Evolutionary conservation across 2,329 filamentous ascomycete species (phyloP), one percentile per base, ranked within the genome.

Genomic region (Cladosporium sphaerospermum): DNA sequence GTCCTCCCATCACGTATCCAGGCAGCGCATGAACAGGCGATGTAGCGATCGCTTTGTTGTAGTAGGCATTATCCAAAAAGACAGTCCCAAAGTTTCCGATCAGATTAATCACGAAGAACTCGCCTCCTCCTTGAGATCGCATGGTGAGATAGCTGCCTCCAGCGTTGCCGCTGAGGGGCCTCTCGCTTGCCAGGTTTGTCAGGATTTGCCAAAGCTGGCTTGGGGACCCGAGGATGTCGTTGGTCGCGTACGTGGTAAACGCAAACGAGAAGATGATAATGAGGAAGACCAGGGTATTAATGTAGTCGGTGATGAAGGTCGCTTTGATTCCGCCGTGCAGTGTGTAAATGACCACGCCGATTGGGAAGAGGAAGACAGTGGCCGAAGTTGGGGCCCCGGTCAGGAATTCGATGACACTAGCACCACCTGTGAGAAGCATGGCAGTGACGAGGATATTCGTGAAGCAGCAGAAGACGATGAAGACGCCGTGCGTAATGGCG

Each of bases 21-120:
- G 90, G 90, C 2, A 96, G 81, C 0, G 90, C 91, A 41, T 92
- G 84, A 0, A 92, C 86, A 1, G 89, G 89, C 16, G 83, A 86
- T 0, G 91, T 89, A 8, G 91, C 89, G 62, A 96, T 95, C n/a
- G 89, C 90, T 70, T 95, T 95, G 77, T 95, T 93, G 73, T 90
- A 95, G 74, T 95, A 95, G 14, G 86, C 61, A 16, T 65, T 57
- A 65, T 95, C 89, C 41, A 89, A 77, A 74, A 95, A 95, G 3
- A 95, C 88, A 1, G 87, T 91, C 7, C 76, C 85, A 55, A 92
- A 93, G 71, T 91, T 91, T 40, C 88, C 88, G 34, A 91, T 85
- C 46, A 88, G 85, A 70, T 95, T 95, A 72, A 95, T 95, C 31
- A 63, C 60, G 47, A 61, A 61, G 36, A 61, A 59, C 7, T 56